These are phyloP conservation scores for Musa troglodytarum DNA, from an alignment of 176 grass and related monocot species.

Conservation along the genomic window DNA sequence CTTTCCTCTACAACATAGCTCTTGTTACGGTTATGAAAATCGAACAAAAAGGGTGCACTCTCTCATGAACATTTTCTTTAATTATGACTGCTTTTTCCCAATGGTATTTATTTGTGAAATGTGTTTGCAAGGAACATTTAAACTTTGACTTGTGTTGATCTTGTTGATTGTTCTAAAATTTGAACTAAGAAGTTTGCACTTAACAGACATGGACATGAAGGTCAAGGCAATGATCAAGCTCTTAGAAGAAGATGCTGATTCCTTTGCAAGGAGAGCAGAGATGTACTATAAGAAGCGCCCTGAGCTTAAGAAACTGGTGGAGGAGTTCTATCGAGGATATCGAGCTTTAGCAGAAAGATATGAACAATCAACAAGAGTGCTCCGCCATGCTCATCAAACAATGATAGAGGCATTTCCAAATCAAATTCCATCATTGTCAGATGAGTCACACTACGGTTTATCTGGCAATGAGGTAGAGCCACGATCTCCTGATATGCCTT, in stretches of 20 bases:
- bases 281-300: constrained; percentile 99
- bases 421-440: constrained; percentile 42
- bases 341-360: constrained; percentile 76
- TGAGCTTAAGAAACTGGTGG: constrained; percentile 82
- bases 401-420: constrained; percentile 88
- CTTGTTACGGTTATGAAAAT: background rate
- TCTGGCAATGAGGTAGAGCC: constrained; percentile 32
- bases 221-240: constrained; percentile 90
- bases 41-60: background rate
- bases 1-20: background rate
- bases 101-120: background rate
- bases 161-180: background rate
- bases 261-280: constrained; percentile 86
- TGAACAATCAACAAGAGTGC: constrained; percentile 51
- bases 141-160: background rate
- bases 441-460: constrained; percentile 38
- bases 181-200: background rate
- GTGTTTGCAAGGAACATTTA: background rate
- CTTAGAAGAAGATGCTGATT: constrained; percentile 89
- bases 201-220: constrained; percentile 71
- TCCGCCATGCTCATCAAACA: constrained; percentile 68
- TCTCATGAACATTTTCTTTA: too few relatives aligned
- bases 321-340: constrained; percentile 84
- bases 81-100: too few relatives aligned
- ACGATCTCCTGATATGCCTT: constrained; percentile 35